phyloP scores from a whole-genome alignment of 208 protist species.

The Crithidia expoeki region DNA sequence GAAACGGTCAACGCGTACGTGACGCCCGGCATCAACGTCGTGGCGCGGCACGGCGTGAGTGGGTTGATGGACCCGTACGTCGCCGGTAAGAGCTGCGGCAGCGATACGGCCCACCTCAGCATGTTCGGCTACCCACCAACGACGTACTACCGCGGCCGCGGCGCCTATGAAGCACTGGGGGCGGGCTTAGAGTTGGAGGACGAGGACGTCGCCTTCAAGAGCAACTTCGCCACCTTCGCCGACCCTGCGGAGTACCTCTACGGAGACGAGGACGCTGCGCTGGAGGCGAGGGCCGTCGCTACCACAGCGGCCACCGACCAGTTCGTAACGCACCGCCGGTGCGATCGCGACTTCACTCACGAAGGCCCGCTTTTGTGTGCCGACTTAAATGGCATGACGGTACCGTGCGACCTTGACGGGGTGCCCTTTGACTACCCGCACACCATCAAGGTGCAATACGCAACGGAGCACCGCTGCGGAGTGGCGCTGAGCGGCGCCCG shows the following conservation, averaged over 20 bases:
- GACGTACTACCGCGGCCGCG: conserved; percentile 70
- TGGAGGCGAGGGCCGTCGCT: conserved; percentile 25
- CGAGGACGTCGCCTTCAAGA: conserved; percentile 77
- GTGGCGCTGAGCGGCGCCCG: conserved; percentile 60
- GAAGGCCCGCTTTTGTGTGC: conserved; percentile 62
- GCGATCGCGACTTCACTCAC: conserved; percentile 68
- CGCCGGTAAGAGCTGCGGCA: conserved; percentile 68
- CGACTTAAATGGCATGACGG: conserved; percentile 47
- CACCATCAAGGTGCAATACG: conserved; percentile 60
- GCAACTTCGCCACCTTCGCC: conserved; percentile 66
- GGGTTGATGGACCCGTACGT: conserved; percentile 76
- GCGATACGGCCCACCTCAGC: conserved; percentile 78
- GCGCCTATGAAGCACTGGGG: conserved; percentile 71
- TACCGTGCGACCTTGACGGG: conserved; percentile 41
- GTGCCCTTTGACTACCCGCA: conserved; percentile 53
- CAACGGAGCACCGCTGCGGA: conserved; percentile 78
- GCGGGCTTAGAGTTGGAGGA: conserved; percentile 60
- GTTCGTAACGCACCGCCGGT: conserved; percentile 63
- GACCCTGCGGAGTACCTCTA: conserved; percentile 32
- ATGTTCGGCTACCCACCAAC: conserved; percentile 71
- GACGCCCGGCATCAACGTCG: conserved; percentile 51
- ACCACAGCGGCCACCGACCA: conserved; percentile 13
- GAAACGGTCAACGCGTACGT: conserved; percentile 19
- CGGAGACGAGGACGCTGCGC: conserved; percentile 35
- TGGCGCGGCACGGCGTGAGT: conserved; percentile 56